Conservation (phyloP, 2,329 filamentous ascomycete genomes). For the Aspergillus oerlinghausenensis region DNA sequence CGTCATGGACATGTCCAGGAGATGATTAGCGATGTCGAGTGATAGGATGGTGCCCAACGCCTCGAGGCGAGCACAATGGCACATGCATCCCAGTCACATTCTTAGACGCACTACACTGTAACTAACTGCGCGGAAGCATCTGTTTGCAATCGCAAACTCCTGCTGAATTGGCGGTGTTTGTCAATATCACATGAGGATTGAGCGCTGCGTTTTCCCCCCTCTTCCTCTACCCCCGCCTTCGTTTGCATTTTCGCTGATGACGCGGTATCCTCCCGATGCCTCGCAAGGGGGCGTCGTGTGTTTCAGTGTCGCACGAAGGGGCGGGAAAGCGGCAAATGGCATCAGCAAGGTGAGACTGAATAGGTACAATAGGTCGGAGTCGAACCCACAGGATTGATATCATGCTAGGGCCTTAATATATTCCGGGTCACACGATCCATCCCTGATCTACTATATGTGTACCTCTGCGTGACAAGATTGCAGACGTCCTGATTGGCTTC, state of each 20-base stretch:
- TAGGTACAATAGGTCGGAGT: neutral
- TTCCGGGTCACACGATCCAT: constrained; percentile 17
- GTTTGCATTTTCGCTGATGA: neutral
- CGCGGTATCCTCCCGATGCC: neutral
- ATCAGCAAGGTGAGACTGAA: neutral
- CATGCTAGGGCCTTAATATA: neutral
- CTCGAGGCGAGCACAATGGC: constrained; percentile 12
- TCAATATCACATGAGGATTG: neutral
- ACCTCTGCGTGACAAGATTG: neutral
- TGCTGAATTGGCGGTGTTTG: neutral
- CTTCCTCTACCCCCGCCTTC: neutral
- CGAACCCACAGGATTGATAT: neutral
- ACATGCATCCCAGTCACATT: constrained; percentile 17
- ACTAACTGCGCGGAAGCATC: constrained; percentile 1
- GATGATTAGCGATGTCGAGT: constrained; percentile 18
- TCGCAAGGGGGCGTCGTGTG: neutral
- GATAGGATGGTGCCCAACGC: constrained; percentile 15
- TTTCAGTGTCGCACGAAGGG: neutral
- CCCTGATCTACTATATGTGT: neutral
- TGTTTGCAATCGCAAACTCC: constrained; percentile 15
- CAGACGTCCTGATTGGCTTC: neutral
- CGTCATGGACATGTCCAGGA: constrained; percentile 24
- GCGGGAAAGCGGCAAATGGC: neutral
- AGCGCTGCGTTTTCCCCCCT: neutral
- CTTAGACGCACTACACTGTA: neutral